phyloP scores from a whole-genome alignment of 2,329 filamentous ascomycete species.

The Fusarium nanum region DNA sequence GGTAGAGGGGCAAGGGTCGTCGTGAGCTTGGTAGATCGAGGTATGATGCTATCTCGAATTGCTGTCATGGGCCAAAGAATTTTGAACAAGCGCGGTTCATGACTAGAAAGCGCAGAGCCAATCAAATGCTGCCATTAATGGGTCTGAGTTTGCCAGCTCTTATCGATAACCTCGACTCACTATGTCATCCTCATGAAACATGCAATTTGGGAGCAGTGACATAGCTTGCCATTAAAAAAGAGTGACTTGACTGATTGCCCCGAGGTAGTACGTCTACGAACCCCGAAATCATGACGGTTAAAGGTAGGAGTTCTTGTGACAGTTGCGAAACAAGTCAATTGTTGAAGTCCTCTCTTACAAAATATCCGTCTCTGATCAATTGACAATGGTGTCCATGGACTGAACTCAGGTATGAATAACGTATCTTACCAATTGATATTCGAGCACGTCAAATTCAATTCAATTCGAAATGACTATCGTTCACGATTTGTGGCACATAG shows the following conservation, averaged over 20 bases:
- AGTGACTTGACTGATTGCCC: background rate
- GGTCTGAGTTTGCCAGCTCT: slow-evolving; percentile 51
- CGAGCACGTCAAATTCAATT: background rate
- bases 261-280: too few species aligned
- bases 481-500: background rate
- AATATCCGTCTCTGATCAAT: background rate
- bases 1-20: slow-evolving; percentile 14
- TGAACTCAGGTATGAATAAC: background rate
- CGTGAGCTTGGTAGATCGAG: slow-evolving; percentile 12
- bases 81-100: slow-evolving; percentile 31
- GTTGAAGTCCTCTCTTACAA: background rate
- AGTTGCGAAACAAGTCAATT: background rate
- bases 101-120: slow-evolving; percentile 30
- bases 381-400: background rate
- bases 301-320: background rate
- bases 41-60: slow-evolving; percentile 46
- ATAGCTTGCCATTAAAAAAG: background rate
- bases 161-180: slow-evolving; percentile 35
- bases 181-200: slow-evolving; percentile 16
- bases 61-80: slow-evolving; percentile 39
- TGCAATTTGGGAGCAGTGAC: background rate
- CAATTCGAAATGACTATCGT: background rate
- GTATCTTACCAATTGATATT: background rate
- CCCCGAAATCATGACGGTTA: background rate
- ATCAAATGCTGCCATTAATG: slow-evolving; percentile 1